A percentile compares a stretch with the other conserved stretches of the same genome.
These are phyloP conservation scores for Parietichytrium sp. DNA, from an alignment of 108 stramenopile genomes.

Conservation along the genomic window DNA sequence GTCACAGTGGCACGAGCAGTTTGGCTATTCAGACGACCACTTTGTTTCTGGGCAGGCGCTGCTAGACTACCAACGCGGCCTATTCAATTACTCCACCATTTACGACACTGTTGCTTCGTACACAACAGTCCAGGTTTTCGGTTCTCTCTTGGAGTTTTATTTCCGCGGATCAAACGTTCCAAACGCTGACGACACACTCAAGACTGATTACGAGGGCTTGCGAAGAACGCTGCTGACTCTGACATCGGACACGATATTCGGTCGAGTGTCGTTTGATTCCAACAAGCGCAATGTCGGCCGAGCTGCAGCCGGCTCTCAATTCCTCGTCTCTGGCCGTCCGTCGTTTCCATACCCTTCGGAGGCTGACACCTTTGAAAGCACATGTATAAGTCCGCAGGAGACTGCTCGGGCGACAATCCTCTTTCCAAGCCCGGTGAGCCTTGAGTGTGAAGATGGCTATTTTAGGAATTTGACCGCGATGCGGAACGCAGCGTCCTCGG, in stretches of 20 bases:
- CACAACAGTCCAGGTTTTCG: slow-evolving; percentile 55
- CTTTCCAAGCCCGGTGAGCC: slow-evolving; percentile 45
- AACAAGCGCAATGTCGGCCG: slow-evolving; percentile 61
- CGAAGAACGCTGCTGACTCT: slow-evolving; percentile 53
- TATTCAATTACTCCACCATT: slow-evolving; percentile 52
- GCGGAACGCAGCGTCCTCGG: background rate
- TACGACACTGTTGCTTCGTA: slow-evolving; percentile 30
- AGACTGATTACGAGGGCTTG: slow-evolving; percentile 52
- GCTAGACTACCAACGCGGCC: slow-evolving; percentile 32
- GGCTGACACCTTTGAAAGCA: background rate
- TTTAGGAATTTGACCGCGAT: slow-evolving; percentile 39
- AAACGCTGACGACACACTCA: slow-evolving; percentile 35
- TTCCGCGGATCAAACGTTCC: slow-evolving; percentile 50
- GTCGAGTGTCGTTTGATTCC: slow-evolving; percentile 56
- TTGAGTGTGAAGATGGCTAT: slow-evolving; percentile 45
- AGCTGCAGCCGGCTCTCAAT: slow-evolving; percentile 61
- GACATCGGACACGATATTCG: slow-evolving; percentile 61
- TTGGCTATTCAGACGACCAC: slow-evolving; percentile 55
- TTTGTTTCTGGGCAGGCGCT: slow-evolving; percentile 52
- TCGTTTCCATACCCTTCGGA: background rate
- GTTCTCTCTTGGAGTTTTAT: slow-evolving; percentile 39
- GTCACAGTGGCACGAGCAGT: slow-evolving; percentile 59
- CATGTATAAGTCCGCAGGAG: slow-evolving; percentile 50
- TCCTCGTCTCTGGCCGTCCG: slow-evolving; percentile 39
- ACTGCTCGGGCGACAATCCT: slow-evolving; percentile 54